phyloP scores from a whole-genome alignment of 495 filamentous ascomycete species.

The Cairneyella variabilis region DNA sequence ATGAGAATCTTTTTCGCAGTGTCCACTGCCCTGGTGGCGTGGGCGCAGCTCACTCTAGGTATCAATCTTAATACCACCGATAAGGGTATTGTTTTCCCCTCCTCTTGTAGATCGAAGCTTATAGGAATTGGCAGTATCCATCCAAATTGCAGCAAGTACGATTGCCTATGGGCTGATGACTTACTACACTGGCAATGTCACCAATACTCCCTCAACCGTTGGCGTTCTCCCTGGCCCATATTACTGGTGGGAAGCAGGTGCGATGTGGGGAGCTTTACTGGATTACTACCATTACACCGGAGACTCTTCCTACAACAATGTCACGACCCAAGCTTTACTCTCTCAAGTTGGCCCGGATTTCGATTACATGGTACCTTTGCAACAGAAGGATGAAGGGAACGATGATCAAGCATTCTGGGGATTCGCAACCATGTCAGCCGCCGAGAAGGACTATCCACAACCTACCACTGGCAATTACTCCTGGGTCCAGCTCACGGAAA shows the following conservation, averaged over 20 bases:
- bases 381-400: constrained; percentile 72
- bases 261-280: constrained; percentile 73
- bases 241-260: constrained; percentile 84
- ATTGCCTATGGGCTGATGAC: constrained; percentile 24
- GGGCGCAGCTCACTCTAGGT: background rate
- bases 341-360: constrained; percentile 65
- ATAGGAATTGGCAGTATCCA: constrained; percentile 14
- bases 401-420: constrained; percentile 90
- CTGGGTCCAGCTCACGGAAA: constrained; percentile 76
- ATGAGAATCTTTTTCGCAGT: constrained; percentile 1
- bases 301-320: constrained; percentile 70
- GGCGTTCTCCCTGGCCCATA: constrained; percentile 72
- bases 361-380: constrained; percentile 78
- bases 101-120: background rate
- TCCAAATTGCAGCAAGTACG: constrained; percentile 18
- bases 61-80: constrained; percentile 6
- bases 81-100: background rate
- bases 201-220: constrained; percentile 62
- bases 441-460: constrained; percentile 73
- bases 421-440: constrained; percentile 75
- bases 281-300: constrained; percentile 84
- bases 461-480: constrained; percentile 59
- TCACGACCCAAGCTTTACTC: constrained; percentile 63
- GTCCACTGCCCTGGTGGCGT: background rate
- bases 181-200: constrained; percentile 64